Conservation (phyloP, 23 red algal species). For the Gracilaria vermiculophylla region DNA sequence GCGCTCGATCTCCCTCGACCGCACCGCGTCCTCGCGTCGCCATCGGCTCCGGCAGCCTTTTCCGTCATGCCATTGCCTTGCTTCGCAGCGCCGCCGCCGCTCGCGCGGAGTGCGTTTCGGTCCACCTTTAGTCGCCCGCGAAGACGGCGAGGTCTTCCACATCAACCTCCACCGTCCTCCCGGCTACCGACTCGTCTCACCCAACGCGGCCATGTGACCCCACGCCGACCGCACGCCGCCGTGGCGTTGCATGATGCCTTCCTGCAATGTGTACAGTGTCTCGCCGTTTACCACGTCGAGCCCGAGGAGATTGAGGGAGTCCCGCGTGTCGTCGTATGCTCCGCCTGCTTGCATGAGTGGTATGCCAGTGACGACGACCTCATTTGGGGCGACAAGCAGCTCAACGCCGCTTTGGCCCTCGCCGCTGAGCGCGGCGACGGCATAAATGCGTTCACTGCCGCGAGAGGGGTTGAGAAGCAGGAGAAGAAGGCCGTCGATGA, state of each 20-base stretch:
- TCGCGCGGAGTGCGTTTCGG: background rate
- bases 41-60: too few species aligned
- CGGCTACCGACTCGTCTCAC: background rate
- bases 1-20: too few species aligned
- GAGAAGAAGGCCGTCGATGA: background rate
- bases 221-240: background rate
- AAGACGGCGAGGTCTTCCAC: background rate
- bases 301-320: slow-evolving; percentile 61
- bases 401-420: background rate
- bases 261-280: slow-evolving; percentile 70
- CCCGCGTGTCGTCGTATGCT: slow-evolving; percentile 55
- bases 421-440: background rate
- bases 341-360: slow-evolving; percentile 78
- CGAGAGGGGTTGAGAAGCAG: background rate
- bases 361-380: slow-evolving; percentile 66
- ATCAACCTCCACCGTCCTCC: background rate
- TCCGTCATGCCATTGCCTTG: background rate
- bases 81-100: background rate
- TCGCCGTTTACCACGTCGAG: slow-evolving; percentile 70
- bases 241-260: background rate
- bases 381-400: slow-evolving; percentile 63
- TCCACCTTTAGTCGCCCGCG: background rate
- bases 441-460: background rate
- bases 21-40: too few species aligned
- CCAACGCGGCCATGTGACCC: background rate